These are phyloP conservation scores for Hyphodiscus sp. DNA, from an alignment of 2,329 filamentous ascomycete species.

Conservation along the genomic window DNA sequence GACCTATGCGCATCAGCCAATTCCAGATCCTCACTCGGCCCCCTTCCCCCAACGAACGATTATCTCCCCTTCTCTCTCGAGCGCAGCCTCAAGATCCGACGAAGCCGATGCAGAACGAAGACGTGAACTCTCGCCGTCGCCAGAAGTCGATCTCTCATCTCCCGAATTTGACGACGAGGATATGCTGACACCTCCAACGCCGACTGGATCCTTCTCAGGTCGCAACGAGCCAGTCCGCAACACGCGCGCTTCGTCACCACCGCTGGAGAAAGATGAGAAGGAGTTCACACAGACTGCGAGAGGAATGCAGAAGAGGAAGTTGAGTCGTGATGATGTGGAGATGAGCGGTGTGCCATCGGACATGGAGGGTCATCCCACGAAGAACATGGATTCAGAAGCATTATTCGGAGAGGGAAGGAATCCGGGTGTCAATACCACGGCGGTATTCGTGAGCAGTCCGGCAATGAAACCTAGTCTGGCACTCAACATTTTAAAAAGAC, in stretches of 20 bases:
- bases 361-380: slow-evolving; percentile 24
- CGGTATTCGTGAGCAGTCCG: slow-evolving; percentile 45
- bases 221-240: slow-evolving; percentile 45
- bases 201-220: slow-evolving; percentile 56
- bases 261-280: slow-evolving; percentile 87
- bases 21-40: slow-evolving; percentile 57
- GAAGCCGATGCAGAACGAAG: slow-evolving; percentile 62
- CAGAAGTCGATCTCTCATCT: slow-evolving; percentile 85
- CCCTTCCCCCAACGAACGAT: slow-evolving; percentile 51
- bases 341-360: slow-evolving; percentile 42
- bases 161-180: slow-evolving; percentile 76
- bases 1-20: slow-evolving; percentile 74
- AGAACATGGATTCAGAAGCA: slow-evolving; percentile 22
- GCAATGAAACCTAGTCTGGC: slow-evolving; percentile 42
- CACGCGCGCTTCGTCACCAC: slow-evolving; percentile 73
- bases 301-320: slow-evolving; percentile 60
- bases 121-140: slow-evolving; percentile 76
- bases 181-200: slow-evolving; percentile 54
- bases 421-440: slow-evolving; percentile 10
- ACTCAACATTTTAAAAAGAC: slow-evolving; percentile 40
- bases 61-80: slow-evolving; percentile 80
- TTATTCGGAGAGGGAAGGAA: slow-evolving; percentile 31
- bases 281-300: slow-evolving; percentile 96
- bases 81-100: slow-evolving; percentile 59
- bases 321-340: slow-evolving; percentile 45